Evolutionary conservation across 192 early-diverging fungal species (phyloP).

Genomic region (Coemansia nantahalensis): DNA sequence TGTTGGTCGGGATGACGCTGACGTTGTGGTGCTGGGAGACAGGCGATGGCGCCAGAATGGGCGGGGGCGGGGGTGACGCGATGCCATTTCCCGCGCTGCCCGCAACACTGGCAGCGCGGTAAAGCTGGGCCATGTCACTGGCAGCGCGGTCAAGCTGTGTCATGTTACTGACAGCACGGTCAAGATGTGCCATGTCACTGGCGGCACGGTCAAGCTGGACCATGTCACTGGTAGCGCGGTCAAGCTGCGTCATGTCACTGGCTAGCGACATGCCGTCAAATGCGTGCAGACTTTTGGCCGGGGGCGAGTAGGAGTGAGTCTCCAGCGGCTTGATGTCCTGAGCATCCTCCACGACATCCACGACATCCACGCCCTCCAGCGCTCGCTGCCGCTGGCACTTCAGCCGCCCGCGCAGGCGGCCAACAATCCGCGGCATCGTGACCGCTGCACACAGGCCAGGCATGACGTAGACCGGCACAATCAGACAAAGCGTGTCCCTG

Average conservation of each 20-base stretch:
- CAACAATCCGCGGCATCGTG: constrained; percentile 3
- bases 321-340: background rate
- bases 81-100: too few species aligned
- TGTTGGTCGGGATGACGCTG: too few species aligned
- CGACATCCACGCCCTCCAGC: background rate
- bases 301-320: background rate
- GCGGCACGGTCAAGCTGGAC: too few species aligned
- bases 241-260: constrained; percentile 3
- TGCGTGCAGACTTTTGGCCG: background rate
- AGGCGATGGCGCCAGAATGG: too few species aligned
- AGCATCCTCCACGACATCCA: background rate
- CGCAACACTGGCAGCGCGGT: too few species aligned
- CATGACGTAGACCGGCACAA: background rate
- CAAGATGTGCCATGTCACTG: too few species aligned
- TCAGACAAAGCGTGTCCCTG: background rate
- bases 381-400: background rate
- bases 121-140: too few species aligned
- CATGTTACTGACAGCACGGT: constrained; percentile 2
- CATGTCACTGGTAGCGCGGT: background rate
- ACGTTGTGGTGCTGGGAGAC: too few species aligned
- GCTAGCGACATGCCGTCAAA: background rate
- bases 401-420: background rate
- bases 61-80: too few species aligned
- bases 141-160: constrained; percentile 1
- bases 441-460: background rate